Conservation (phyloP, 495 filamentous ascomycete genomes). For the Daldinia caldariorum region DNA sequence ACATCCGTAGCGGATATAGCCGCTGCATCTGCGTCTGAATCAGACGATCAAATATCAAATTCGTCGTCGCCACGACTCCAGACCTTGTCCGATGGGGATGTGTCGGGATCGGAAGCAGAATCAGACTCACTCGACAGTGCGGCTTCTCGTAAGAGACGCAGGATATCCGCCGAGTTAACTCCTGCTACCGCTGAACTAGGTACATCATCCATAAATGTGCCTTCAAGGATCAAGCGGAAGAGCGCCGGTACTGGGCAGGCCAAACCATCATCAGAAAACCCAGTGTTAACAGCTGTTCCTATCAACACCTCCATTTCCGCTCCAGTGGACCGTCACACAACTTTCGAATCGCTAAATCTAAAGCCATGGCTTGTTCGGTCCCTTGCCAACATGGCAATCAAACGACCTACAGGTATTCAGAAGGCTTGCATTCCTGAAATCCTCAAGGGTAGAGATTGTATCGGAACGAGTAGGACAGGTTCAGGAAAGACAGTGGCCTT, state of each 20-base stretch:
- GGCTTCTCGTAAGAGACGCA: constrained; percentile 60
- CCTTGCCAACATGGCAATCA: constrained; percentile 86
- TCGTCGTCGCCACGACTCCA: constrained; percentile 16
- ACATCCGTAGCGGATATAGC: constrained; percentile 30
- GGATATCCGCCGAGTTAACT: constrained; percentile 47
- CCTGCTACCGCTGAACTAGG: constrained; percentile 21
- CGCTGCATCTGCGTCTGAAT: constrained; percentile 42
- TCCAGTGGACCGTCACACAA: constrained; percentile 63
- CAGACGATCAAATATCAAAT: constrained; percentile 35
- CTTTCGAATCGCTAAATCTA: constrained; percentile 78
- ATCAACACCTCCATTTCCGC: constrained; percentile 41
- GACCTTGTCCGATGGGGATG: constrained; percentile 17
- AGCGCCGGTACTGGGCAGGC: constrained; percentile 26
- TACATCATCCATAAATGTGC: constrained; percentile 51
- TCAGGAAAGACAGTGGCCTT: constrained; percentile 99
- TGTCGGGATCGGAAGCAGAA: constrained; percentile 37
- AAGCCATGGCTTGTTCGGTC: constrained; percentile 91
- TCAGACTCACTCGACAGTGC: constrained; percentile 60
- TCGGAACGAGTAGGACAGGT: constrained; percentile 92
- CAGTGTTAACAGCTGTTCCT: constrained; percentile 35
- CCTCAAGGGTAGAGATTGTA: constrained; percentile 88
- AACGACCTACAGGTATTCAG: constrained; percentile 89
- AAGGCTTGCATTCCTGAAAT: constrained; percentile 91
- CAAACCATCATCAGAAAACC: constrained; percentile 12
- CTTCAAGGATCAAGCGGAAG: constrained; percentile 61